Conservation (phyloP, 139 green algal genomes). For the Auxenochlorella pyrenoidosa region DNA sequence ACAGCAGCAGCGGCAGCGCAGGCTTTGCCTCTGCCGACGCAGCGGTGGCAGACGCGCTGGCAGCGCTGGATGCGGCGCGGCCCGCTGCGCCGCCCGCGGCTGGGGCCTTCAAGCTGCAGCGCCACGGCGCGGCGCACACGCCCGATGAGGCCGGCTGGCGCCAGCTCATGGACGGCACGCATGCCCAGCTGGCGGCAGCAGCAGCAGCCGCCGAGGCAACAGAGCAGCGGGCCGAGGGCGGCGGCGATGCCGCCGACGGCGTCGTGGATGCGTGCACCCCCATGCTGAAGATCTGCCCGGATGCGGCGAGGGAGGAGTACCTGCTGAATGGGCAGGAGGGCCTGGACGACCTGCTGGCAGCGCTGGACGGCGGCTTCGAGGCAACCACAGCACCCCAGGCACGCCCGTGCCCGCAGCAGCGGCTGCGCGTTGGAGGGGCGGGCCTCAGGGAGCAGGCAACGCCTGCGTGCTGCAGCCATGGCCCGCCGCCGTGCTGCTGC, state of each 20-base stretch:
- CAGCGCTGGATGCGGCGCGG: slow-evolving; percentile 43
- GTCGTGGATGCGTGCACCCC: slow-evolving; percentile 7
- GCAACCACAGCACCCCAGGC: neutral
- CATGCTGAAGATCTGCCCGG: slow-evolving; percentile 47
- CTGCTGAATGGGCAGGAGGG: slow-evolving; percentile 74
- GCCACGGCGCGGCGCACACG: slow-evolving; percentile 39
- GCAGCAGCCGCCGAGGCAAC: neutral
- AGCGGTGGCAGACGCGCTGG: slow-evolving; percentile 46
- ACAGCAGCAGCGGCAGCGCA: neutral
- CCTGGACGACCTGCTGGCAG: slow-evolving; percentile 74
- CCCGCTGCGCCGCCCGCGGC: slow-evolving; percentile 41
- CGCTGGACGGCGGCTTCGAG: slow-evolving; percentile 47
- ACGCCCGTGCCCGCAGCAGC: neutral
- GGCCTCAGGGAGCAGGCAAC: too few species aligned
- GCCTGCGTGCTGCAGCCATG: too few species aligned
- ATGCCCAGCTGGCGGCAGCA: slow-evolving; percentile 28
- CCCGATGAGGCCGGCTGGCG: slow-evolving; percentile 61
- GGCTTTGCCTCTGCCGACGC: slow-evolving; percentile 23
- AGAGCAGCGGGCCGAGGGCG: neutral
- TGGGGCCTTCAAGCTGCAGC: slow-evolving; percentile 47
- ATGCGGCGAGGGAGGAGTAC: slow-evolving; percentile 76
- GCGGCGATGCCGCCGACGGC: neutral
- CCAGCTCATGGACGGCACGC: slow-evolving; percentile 41
- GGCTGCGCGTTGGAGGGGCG: too few species aligned
- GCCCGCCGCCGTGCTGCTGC: too few species aligned